Conservation (phyloP, 495 filamentous ascomycete species). For the Pyrenula aspistea region DNA sequence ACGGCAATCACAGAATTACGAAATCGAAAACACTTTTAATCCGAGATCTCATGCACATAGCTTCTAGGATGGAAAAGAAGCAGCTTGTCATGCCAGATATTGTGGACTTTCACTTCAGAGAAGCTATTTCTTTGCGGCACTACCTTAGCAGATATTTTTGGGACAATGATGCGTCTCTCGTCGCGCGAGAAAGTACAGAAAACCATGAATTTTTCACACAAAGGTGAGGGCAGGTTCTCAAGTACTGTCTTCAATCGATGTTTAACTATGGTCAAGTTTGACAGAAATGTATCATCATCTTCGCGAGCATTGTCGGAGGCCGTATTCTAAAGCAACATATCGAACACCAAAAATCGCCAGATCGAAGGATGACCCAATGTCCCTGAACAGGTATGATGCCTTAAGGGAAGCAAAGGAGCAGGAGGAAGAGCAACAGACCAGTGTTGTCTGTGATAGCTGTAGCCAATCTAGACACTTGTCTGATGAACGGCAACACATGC, state of each 20-base stretch:
- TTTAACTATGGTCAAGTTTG: conserved; percentile 5
- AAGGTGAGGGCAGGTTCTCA: conserved; percentile 3
- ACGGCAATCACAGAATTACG: conserved; percentile 2
- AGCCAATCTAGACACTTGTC: background rate
- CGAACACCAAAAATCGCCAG: background rate
- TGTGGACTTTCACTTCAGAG: conserved; percentile 13
- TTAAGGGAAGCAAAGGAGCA: background rate
- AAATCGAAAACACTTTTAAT: conserved; percentile 4
- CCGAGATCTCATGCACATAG: conserved; percentile 9
- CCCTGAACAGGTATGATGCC: background rate
- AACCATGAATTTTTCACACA: conserved; percentile 15
- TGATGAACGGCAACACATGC: background rate
- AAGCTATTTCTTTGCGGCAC: conserved; percentile 11
- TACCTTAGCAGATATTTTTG: conserved; percentile 14
- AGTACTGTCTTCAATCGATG: background rate
- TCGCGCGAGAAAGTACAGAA: background rate
- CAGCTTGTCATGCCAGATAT: conserved; percentile 12
- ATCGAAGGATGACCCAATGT: background rate
- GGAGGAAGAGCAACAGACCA: background rate
- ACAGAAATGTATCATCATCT: conserved; percentile 11
- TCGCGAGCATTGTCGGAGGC: conserved; percentile 9
- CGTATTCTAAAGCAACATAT: background rate
- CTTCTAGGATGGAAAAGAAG: conserved; percentile 5
- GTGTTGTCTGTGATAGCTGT: background rate
- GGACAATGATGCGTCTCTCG: background rate